Base-by-base conservation (phyloP, 129 eudicot genomes). In the Tanacetum coccineum region DNA sequence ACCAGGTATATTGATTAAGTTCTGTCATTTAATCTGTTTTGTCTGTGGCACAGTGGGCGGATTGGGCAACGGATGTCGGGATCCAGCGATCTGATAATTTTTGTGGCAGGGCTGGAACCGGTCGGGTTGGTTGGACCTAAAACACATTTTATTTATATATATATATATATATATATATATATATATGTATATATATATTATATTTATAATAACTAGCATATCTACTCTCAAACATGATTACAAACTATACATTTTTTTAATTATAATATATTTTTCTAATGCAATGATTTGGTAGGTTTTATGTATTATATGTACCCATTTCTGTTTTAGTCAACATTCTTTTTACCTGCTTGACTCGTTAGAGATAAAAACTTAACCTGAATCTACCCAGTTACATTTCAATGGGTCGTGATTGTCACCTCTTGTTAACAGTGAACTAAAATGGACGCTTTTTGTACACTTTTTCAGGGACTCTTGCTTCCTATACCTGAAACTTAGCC, bases 401-500 rank as follows among this genome's bases (percentile, higher is more conserved):
- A 36, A 36, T 6, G 42, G 42, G 42, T 36, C 42, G 42, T 1
- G 3, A 53, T 19, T 18, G n/a, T 9, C 60, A 55, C 7, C 6
- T 55, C 13, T 13, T 1, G 21, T 55, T 55, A 59, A 10, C 57
- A 49, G 3, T 30, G 13, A 39, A 44, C 52, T 40, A 9, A 74
- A 22, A 57, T 59, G 9, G 28, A 30, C 9, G 64, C 54, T 36
- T 14, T 63, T 46, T 68, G 36, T 26, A 60, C 18, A 26, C 70
- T 53, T 47, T 82, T 48, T 81, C 84, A 87, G 95, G 90, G 78
- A 68, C 49, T 13, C 30, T 55, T 84, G 68, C 59, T 71, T 45
- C 78, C 90, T 49, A 81, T 81, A 79, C 79, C 81, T 13, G 87
- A 84, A 76, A 51, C 53, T 22, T 87, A 63, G 73, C 47, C 32